Evolutionary conservation across 306 rosid genomes (phyloP), one percentile per base, ranked within the genome.

Genomic region (Acacia confusa): DNA sequence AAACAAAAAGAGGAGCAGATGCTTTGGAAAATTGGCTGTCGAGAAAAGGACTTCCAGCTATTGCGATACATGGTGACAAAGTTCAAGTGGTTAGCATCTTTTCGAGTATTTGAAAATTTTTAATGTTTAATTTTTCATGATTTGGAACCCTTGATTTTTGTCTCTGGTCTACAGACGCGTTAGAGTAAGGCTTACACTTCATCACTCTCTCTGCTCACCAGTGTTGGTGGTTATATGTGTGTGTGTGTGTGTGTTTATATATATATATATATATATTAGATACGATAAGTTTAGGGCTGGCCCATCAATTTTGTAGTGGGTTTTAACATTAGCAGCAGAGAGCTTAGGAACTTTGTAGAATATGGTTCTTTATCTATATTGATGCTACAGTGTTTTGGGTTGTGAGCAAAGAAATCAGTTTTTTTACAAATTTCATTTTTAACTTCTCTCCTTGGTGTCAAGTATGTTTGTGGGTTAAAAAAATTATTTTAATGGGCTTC

Each of bases 1-100:
- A 93, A 88, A 95, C 98, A 27, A 95, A 95, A 90, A 90, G 82
- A 85, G 98, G 98, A 79, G 99, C 99, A 0, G 99, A 95, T 75
- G 84, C 91, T 73, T 89, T 95, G 65, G 98, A 95, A 89, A 20
- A 70, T 53, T 93, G 97, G 95, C 48, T 95, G 77, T 86, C 80
- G 8, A 74, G 82, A 71, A 86, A 84, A 77, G 97, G 97, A 25
- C 90, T 95, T 87, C 89, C 93, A n/a, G 99, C 99, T 55, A 92
- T 91, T 79, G 89, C 98, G 24, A 95, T 95, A 61, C 99, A 95
- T 78, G 99, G 99, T 50, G 99, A 95, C 74, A 92, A 94, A 85
- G 89, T 92, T 78, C 99, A 95, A 83, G 86, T 90, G 94, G 99
- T 91, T 36, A 70, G 84, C 20, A 20, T 43, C 61, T 52, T 72